Base-by-base conservation (phyloP, 106 monocot genomes). In the Phalaenopsis equestris region DNA sequence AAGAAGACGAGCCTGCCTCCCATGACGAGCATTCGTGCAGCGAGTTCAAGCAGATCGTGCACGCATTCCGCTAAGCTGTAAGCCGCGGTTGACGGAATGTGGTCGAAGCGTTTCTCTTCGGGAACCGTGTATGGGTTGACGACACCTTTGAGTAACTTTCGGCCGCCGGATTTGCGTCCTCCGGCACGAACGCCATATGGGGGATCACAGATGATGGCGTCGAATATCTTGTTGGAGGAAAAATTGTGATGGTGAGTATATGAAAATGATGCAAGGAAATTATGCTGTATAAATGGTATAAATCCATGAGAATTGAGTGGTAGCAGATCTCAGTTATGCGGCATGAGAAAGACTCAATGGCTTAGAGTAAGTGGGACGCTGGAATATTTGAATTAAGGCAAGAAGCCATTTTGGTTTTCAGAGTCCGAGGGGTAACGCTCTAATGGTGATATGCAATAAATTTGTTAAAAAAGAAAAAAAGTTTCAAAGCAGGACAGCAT, bases 161-260 rank as follows among this genome's bases (percentile, higher is more conserved):
- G 79, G 5, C 99, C 99, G 74, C 99, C 99, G 5, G 99, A 99
- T 84, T 99, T 99, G 37, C 99, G 85, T 10, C 99, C 98, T 6
- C 94, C 99, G 65, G 99, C 99, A 77, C 99, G 99, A 12, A 99
- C 95, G 14, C 99, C 99, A 76, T 99, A 99, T 15, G 99, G 99
- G 52, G 99, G 99, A 58, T 99, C 99, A 56, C 99, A 99, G 52
- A 99, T 93, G 85, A 99, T 99, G 5, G 99, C 94, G 85, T 99
- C 99, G 23, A 99, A 95, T 67, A 99, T 82, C 96, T 95, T 42
- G 19, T 95, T 42, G 19, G 3, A 46, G 48, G 74, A 45, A 45
- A 43, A 70, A 5, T 8, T 42, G 73, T 19, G 15, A 39, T 72
- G 39, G n/a, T 38, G 15, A 30, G 72, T 72, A 16, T 67, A n/a